Base-by-base conservation (phyloP, 2,329 filamentous ascomycete species). In the Periconia digitata region DNA sequence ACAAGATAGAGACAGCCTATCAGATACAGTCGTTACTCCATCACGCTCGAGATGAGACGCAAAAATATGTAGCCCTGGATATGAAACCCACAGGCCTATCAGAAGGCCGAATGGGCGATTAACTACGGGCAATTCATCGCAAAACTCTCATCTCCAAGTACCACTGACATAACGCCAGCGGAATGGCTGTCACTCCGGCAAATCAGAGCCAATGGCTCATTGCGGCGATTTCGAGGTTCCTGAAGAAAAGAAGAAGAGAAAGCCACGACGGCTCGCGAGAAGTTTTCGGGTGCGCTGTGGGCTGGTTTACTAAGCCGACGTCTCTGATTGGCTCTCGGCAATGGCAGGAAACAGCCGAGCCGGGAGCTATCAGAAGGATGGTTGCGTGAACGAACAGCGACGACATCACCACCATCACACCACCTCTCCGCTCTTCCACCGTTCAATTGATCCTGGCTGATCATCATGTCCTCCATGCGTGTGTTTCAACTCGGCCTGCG, bases 71-170 rank as follows among this genome's bases (percentile, higher is more conserved):
- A 57, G 72, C 75, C 74, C 75, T 78, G 76, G 55, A 79, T 77
- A 78, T 79, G 76, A 79, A 79, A 76, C 76, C 69, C 75, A 75
- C 69, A 66, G 56, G 68, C 67, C 66, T 70, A 74, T 63, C 56
- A 47, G 52, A 62, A 52, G 65, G 70, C 64, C 59, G 66, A 69
- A 74, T 74, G 74, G 67, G 76, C 72, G 76, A 79, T 79, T 79
- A 79, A 79, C 75, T 73, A 78, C 76, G 74, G 74, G 74, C 71
- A 51, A 55, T 77, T 69, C 65, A 64, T 78, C 75, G 74, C 56
- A 70, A 69, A 75, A 73, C 69, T 54, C 70, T 70, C 66, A 54
- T 59, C 32, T 54, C 61, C 66, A 56, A 58, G 54, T 50, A 59
- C 59, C 61, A 61, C 63, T 67, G 64, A 65, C 72, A 73, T 67